Conservation (phyloP, 208 protist species). For the Leishmania tarentolae region DNA sequence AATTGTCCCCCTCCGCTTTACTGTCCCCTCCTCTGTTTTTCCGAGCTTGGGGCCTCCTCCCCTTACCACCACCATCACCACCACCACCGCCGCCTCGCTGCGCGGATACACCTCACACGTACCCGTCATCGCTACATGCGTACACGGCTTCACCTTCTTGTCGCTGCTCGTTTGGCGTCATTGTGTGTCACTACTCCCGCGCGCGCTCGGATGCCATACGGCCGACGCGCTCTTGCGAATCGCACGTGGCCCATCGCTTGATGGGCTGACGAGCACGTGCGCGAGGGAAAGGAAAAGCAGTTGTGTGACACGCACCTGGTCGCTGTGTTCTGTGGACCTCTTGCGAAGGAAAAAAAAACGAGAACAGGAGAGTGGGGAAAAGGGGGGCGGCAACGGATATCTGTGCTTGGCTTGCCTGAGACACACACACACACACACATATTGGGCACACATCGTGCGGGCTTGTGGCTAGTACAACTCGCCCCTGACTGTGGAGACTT, state of each 20-base stretch:
- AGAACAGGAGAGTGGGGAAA: neutral
- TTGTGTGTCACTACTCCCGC: neutral
- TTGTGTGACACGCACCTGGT: neutral
- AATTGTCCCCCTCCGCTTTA: neutral
- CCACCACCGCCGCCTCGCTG: too few species aligned
- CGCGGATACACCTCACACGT: neutral
- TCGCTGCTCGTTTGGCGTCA: neutral
- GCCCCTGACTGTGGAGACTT: neutral
- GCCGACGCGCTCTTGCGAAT: neutral
- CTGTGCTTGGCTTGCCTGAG: neutral
- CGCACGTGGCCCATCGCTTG: neutral
- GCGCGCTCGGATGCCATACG: neutral
- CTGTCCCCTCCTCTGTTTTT: neutral
- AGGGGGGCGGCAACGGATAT: neutral
- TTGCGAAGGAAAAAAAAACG: too few species aligned
- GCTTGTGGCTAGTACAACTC: neutral
- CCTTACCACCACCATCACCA: too few species aligned
- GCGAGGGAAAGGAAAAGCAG: neutral
- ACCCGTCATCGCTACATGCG: neutral
- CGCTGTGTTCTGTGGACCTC: too few species aligned
- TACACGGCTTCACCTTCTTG: neutral
- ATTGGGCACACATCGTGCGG: neutral
- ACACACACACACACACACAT: neutral
- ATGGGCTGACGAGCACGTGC: neutral
- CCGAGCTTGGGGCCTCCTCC: too few species aligned